Evolutionary conservation across 1,139 yeast genomes (phyloP).

Genomic region (Diutina catenulata): DNA sequence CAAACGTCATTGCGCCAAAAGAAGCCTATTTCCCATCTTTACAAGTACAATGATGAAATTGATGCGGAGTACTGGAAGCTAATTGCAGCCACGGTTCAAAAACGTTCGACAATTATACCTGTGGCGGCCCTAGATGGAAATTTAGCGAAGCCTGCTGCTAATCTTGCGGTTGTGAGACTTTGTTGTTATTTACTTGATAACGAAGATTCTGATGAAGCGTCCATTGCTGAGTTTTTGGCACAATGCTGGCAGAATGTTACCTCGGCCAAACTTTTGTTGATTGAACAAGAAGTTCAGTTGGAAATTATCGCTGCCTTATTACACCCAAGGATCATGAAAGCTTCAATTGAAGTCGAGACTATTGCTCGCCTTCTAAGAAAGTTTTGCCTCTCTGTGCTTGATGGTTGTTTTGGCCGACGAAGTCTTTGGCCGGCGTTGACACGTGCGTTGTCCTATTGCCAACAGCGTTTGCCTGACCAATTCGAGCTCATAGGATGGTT

Average conservation of each 20-base stretch:
- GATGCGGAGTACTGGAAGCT: slow-evolving; percentile 20
- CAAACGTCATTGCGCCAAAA: slow-evolving; percentile 12
- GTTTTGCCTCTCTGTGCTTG: slow-evolving; percentile 34
- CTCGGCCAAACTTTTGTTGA: slow-evolving; percentile 52
- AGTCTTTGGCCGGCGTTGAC: slow-evolving; percentile 15
- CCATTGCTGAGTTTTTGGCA: slow-evolving; percentile 13
- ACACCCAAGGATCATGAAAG: slow-evolving; percentile 13
- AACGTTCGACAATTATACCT: slow-evolving; percentile 7
- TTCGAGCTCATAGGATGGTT: not conserved
- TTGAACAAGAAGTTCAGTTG: slow-evolving; percentile 54
- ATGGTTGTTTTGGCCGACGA: slow-evolving; percentile 52
- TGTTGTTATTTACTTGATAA: slow-evolving; percentile 8
- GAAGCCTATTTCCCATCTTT: slow-evolving; percentile 23
- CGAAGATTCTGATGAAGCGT: slow-evolving; percentile 9
- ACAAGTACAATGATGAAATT: slow-evolving; percentile 31
- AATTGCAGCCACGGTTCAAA: slow-evolving; percentile 7
- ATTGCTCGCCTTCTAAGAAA: slow-evolving; percentile 18
- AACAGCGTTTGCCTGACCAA: no score
- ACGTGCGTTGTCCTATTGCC: not conserved
- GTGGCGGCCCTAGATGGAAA: slow-evolving; percentile 12
- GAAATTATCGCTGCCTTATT: slow-evolving; percentile 36
- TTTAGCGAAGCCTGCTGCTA: slow-evolving; percentile 16
- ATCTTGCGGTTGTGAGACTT: slow-evolving; percentile 15
- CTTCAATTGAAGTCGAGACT: slow-evolving; percentile 13
- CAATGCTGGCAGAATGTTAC: slow-evolving; percentile 47